Evolutionary conservation across 2,329 filamentous ascomycete genomes (phyloP).

Genomic region (Fonsecaea pedrosoi): DNA sequence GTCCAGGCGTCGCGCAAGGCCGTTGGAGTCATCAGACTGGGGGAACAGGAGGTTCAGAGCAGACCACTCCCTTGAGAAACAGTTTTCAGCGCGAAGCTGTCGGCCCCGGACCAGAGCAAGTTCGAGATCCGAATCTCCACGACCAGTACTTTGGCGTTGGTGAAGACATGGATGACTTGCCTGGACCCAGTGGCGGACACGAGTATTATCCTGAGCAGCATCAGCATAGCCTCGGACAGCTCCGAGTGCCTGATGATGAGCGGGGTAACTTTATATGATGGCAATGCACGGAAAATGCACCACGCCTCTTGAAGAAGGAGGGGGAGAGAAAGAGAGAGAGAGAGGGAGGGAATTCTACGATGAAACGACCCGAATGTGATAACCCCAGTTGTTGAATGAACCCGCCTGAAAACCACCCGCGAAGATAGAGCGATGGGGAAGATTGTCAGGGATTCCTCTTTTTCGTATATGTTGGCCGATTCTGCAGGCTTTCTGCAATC

Average conservation of each 20-base stretch:
- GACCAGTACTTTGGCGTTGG: slow-evolving; percentile 39
- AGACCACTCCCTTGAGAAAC: slow-evolving; percentile 35
- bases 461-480: not conserved
- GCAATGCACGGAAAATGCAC: not conserved
- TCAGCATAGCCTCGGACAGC: slow-evolving; percentile 21
- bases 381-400: slow-evolving; percentile 1
- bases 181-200: slow-evolving; percentile 22
- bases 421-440: not conserved
- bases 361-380: not conserved
- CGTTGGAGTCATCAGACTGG: slow-evolving; percentile 27
- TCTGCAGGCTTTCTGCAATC: not conserved
- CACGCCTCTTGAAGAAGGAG: not conserved
- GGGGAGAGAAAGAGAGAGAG: too few relatives aligned
- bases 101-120: slow-evolving; percentile 35
- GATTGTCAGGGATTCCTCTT: not conserved
- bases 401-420: not conserved
- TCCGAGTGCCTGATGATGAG: slow-evolving; percentile 16
- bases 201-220: slow-evolving; percentile 1
- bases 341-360: not conserved
- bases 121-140: slow-evolving; percentile 39
- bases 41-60: slow-evolving; percentile 21
- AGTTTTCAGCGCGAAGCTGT: slow-evolving; percentile 38
- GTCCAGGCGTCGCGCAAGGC: slow-evolving; percentile 38
- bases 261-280: slow-evolving; percentile 15
- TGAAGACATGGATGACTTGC: slow-evolving; percentile 24